phyloP scores from a whole-genome alignment of 2,329 filamentous ascomycete species.

The Drechmeria coniospora region DNA sequence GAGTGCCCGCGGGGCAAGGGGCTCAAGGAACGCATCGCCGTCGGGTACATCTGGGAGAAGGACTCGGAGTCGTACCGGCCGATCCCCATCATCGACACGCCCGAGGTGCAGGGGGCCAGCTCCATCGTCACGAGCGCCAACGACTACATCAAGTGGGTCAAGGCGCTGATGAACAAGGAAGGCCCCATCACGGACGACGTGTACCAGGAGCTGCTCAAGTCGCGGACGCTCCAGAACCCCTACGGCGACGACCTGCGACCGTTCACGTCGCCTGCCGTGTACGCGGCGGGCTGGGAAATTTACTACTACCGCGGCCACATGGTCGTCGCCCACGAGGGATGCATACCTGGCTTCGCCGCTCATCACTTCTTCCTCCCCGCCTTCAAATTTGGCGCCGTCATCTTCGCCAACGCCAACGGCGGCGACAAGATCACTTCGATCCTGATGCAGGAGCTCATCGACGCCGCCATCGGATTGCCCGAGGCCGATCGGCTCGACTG shows the following conservation, averaged over 20 bases:
- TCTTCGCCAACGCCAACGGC: constrained; percentile 11
- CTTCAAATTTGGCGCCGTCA: constrained; percentile 10
- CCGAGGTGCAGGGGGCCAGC: constrained; percentile 15
- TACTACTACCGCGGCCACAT: constrained; percentile 8
- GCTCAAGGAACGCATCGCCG: constrained; percentile 7
- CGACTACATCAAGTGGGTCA: constrained; percentile 15
- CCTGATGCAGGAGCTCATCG: constrained; percentile 9
- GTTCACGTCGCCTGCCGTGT: constrained; percentile 4
- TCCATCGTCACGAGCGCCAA: constrained; percentile 13
- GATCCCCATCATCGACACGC: constrained; percentile 5
- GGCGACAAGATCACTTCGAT: constrained; percentile 6
- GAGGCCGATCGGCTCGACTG: not conserved
- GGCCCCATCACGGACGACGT: constrained; percentile 10
- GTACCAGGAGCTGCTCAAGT: constrained; percentile 8
- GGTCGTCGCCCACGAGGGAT: constrained; percentile 12
- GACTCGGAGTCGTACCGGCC: constrained; percentile 1
- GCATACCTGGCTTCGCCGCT: constrained; percentile 10
- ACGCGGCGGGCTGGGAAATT: constrained; percentile 11
- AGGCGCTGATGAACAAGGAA: constrained; percentile 11
- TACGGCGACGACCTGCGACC: constrained; percentile 3
- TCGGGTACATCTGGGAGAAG: constrained; percentile 8
- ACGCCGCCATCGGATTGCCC: constrained; percentile 4
- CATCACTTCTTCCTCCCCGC: constrained; percentile 13
- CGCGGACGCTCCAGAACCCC: constrained; percentile 7
- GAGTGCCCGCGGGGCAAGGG: constrained; percentile 6